phyloP scores from a whole-genome alignment of 371 early-diverging fungal species.

The Catenaria anguillulae region DNA sequence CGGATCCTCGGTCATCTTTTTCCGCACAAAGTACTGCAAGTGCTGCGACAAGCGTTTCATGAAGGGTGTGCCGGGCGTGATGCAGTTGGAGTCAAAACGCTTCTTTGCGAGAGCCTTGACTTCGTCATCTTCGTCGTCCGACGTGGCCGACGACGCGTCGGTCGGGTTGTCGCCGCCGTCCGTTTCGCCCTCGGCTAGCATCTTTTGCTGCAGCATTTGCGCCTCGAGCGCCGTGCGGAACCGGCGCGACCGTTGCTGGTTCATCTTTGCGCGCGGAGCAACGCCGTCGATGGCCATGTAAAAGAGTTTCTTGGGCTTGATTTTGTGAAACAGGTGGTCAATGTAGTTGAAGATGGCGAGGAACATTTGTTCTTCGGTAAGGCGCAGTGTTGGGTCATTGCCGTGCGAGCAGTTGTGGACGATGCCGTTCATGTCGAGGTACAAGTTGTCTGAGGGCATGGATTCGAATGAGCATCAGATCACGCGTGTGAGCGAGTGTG shows the following conservation, averaged over 20 bases:
- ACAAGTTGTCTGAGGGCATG: slow-evolving; percentile 65
- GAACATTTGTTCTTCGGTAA: slow-evolving; percentile 87
- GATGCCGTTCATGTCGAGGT: slow-evolving; percentile 99
- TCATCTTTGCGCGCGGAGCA: slow-evolving; percentile 99
- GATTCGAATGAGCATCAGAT: neutral
- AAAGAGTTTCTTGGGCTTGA: slow-evolving; percentile 83
- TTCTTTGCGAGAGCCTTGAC: too few species aligned
- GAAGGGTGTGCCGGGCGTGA: slow-evolving; percentile 98
- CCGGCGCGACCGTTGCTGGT: slow-evolving; percentile 97
- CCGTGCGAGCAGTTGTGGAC: slow-evolving; percentile 98
- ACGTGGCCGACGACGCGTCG: too few species aligned
- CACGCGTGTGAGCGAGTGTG: neutral
- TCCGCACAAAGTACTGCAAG: slow-evolving; percentile 47
- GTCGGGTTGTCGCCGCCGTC: slow-evolving; percentile 42
- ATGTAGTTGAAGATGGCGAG: slow-evolving; percentile 85
- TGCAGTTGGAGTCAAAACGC: slow-evolving; percentile 98
- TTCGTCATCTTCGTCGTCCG: too few species aligned
- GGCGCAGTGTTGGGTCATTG: slow-evolving; percentile 30
- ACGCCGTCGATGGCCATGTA: slow-evolving; percentile 72
- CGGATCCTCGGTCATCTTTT: slow-evolving; percentile 8
- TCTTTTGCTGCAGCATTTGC: neutral
- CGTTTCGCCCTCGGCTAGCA: slow-evolving; percentile 22
- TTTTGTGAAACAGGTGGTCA: slow-evolving; percentile 80
- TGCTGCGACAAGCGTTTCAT: slow-evolving; percentile 83
- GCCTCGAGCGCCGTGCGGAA: slow-evolving; percentile 81